Evolutionary conservation across 1,284 basidiomycete genomes (phyloP), one percentile per base, ranked within the genome.

Genomic region (Ustilago loliicola): DNA sequence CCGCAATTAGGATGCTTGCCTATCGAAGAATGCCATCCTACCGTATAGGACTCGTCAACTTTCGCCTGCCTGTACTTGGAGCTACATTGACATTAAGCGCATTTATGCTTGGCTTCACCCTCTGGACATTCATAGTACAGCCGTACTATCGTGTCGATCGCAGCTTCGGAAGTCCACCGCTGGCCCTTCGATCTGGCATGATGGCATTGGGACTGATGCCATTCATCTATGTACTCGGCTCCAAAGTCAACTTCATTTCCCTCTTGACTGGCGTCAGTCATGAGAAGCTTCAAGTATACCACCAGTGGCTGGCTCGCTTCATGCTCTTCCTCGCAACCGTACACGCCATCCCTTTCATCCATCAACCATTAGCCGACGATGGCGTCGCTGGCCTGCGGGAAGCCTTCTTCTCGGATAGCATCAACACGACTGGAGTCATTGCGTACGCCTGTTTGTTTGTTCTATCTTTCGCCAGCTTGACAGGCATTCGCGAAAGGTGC

Each of bases 161-260:
- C 36, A 68, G 61, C 40, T 83, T 76, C 34, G 82, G 80, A 17
- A 74, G 75, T 21, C 81, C 83, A 1, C 80, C 80, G 6, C 66
- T 85, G 2, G 79, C 79, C 2, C 50, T 85, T 13, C 80, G 84
- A 3, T 62, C 79, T 1, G 84, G 83, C 13, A 77, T 82, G 73
- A 62, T 85, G 62, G 77, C 82, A 2, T 54, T 74, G 11, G 84
- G 79, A 4, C 57, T 83, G n/a, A 68, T 83, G 56, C 84, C 84
- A 1, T 84, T 84, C 68, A 68, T 83, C 52, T 81, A 80, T 45
- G 65, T 68, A 8, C 63, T 80, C 3, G 77, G 72, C 0, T 64
- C 72, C 29, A 85, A 85, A 63, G 70, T 84, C 63, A 86, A 85
- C 59, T 78, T 81, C 32, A 77, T 86, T 27, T 73, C 80, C 10